Percentiles rank a stretch among this genome's conserved stretches.
Conservation (phyloP, 1,284 basidiomycete genomes). For the Cystobasidium sp. region DNA sequence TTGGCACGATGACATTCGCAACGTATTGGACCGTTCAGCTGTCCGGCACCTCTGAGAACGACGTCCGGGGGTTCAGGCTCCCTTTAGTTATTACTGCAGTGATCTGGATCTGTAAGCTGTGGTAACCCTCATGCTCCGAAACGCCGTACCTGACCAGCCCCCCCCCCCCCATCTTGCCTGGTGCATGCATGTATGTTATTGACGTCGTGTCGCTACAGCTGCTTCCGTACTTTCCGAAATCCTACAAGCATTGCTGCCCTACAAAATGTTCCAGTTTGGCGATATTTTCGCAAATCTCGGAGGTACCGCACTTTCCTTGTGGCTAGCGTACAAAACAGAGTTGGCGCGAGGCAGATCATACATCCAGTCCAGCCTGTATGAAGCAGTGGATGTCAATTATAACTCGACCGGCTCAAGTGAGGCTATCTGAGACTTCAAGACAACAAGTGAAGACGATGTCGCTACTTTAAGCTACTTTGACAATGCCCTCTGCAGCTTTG, state of each 20-base stretch:
- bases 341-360: neutral
- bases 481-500: no score
- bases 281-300: slow-evolving; percentile 81
- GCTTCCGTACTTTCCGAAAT: slow-evolving; percentile 84
- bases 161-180: no score
- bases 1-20: slow-evolving; percentile 73
- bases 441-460: no score
- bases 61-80: neutral
- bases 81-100: slow-evolving; percentile 65
- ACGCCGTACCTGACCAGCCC: no score
- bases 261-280: slow-evolving; percentile 76
- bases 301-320: slow-evolving; percentile 74
- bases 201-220: slow-evolving; percentile 12
- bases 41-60: slow-evolving; percentile 63
- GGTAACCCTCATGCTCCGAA: no score
- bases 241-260: slow-evolving; percentile 79
- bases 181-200: no score
- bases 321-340: slow-evolving; percentile 57
- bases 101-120: slow-evolving; percentile 69
- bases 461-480: no score
- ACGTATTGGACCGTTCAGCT: slow-evolving; percentile 82
- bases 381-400: no score
- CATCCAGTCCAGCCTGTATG: no score
- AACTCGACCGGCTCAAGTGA: no score
- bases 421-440: no score